phyloP scores from a whole-genome alignment of 73 alveolate species.

The Paramecium caudatum region DNA sequence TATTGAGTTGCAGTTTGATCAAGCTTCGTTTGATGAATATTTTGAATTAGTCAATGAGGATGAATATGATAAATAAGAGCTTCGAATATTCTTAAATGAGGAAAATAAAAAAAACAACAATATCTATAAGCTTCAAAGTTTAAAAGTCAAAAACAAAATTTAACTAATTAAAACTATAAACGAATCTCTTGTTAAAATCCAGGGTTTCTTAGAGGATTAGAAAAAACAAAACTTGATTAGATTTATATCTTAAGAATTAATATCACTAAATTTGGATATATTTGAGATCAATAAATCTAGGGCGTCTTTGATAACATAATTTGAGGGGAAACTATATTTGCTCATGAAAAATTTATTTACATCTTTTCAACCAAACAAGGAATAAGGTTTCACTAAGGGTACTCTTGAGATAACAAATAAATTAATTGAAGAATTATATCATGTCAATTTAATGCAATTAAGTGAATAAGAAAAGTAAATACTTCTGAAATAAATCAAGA shows the following conservation, averaged over 20 bases:
- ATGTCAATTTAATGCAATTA: not conserved
- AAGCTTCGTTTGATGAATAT: not conserved
- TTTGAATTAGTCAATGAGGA: not conserved
- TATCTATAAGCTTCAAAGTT: not conserved
- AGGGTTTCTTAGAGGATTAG: not conserved
- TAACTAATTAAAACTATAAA: not conserved
- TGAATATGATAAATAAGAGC: not conserved
- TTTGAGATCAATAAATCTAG: not conserved
- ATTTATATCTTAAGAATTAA: not conserved
- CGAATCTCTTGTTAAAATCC: not conserved
- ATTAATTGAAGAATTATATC: conserved; percentile 13
- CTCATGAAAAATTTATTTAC: not conserved
- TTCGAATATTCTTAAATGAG: not conserved
- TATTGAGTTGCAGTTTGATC: not conserved
- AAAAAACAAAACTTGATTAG: not conserved
- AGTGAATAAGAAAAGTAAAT: not conserved
- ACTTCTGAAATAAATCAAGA: not conserved
- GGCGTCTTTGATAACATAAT: not conserved
- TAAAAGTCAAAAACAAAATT: not conserved
- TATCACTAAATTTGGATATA: not conserved
- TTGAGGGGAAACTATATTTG: not conserved
- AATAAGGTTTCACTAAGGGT: not conserved
- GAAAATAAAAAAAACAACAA: too few species aligned
- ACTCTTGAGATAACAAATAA: not conserved
- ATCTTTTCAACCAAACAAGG: not conserved